A percentile compares a stretch with the other conserved stretches of the same genome.
Conservation (phyloP, 371 early-diverging fungal species). For the Blastocladiella emersonii region DNA sequence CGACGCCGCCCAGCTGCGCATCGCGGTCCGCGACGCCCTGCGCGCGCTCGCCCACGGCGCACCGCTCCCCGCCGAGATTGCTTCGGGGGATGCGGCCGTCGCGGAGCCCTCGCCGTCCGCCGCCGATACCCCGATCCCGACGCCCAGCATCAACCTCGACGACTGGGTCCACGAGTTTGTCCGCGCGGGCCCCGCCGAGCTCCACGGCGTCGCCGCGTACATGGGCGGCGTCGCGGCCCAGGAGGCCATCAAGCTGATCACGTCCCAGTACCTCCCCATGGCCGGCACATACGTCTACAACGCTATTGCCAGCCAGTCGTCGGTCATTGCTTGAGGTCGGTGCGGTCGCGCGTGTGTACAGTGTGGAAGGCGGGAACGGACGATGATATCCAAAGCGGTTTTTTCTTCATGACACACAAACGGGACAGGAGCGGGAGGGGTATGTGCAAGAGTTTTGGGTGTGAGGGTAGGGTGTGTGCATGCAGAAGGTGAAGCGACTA, state of each 20-base stretch:
- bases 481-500: too few species aligned
- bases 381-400: too few species aligned
- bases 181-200: constrained; percentile 58
- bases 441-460: too few species aligned
- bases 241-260: constrained; percentile 86
- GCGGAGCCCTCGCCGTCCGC: constrained; percentile 20
- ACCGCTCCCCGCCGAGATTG: neutral
- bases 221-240: constrained; percentile 88
- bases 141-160: constrained; percentile 13
- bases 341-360: too few species aligned
- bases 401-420: too few species aligned
- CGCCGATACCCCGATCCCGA: constrained; percentile 15
- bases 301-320: constrained; percentile 31
- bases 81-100: constrained; percentile 10
- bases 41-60: constrained; percentile 11
- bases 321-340: neutral
- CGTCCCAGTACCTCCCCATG: constrained; percentile 78
- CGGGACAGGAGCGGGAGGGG: too few species aligned
- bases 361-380: too few species aligned
- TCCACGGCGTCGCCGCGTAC: constrained; percentile 72
- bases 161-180: constrained; percentile 37
- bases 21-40: constrained; percentile 17
- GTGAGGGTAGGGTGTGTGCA: too few species aligned
- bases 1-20: constrained; percentile 36
- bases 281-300: constrained; percentile 72